Conservation (phyloP, 2,329 filamentous ascomycete genomes). For the Trichoderma sp. region DNA sequence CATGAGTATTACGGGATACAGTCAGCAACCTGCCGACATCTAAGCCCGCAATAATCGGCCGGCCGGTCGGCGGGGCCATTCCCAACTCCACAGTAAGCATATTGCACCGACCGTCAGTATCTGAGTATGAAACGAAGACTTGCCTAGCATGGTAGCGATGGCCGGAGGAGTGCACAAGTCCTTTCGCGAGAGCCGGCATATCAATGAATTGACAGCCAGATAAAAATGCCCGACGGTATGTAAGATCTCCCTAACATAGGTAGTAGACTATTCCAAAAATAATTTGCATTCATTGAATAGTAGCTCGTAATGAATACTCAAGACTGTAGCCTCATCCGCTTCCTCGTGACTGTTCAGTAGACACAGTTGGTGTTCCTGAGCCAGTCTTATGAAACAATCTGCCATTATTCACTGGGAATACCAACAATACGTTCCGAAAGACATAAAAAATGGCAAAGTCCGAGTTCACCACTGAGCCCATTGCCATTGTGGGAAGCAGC, state of each 20-base stretch:
- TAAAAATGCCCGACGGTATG: not conserved
- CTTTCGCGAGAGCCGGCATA: not conserved
- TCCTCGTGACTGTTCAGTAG: not conserved
- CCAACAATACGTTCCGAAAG: not conserved
- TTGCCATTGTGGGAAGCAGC: not conserved
- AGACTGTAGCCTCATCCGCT: not conserved
- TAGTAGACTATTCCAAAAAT: not conserved
- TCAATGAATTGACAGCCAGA: not conserved
- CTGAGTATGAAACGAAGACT: not conserved
- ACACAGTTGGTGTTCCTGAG: not conserved
- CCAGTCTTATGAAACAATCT: not conserved
- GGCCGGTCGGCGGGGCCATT: not conserved
- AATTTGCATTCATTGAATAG: not conserved
- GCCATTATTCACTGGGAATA: not conserved
- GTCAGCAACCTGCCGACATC: not conserved
- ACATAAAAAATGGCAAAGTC: not conserved
- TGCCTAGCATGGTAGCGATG: not conserved
- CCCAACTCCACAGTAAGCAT: not conserved
- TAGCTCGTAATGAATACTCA: not conserved
- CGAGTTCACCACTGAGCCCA: not conserved
- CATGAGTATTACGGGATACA: not conserved
- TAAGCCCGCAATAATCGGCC: not conserved
- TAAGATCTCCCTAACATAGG: not conserved
- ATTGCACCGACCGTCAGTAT: not conserved
- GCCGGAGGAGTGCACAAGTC: not conserved